Evolutionary conservation across 192 early-diverging fungal species (phyloP).

Genomic region (Linnemannia elongata): DNA sequence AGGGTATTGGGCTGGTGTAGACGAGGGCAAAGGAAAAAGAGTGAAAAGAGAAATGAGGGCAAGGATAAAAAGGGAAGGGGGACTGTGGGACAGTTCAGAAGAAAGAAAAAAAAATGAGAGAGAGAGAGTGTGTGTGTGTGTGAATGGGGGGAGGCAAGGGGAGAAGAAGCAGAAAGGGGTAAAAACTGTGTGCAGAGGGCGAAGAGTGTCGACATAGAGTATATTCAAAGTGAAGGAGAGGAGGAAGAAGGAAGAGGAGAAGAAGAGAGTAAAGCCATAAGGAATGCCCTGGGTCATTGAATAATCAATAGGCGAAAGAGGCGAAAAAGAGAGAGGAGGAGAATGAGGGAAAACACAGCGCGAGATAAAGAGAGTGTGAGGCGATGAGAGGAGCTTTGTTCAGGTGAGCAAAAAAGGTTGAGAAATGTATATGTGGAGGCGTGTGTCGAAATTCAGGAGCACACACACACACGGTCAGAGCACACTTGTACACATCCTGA

Average conservation of each 20-base stretch:
- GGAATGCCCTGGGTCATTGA: neutral
- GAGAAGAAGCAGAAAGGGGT: neutral
- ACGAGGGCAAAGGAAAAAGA: neutral
- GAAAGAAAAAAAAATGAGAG: neutral
- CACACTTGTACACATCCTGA: neutral
- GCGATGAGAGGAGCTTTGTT: neutral
- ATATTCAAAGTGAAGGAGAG: neutral
- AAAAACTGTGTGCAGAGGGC: neutral
- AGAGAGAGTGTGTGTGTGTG: neutral
- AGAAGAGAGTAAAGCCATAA: neutral
- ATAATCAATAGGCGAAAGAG: constrained; percentile 1
- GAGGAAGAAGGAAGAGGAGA: neutral
- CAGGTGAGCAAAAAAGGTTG: neutral
- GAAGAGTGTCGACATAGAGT: neutral
- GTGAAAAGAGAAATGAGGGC: neutral
- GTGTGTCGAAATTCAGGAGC: neutral
- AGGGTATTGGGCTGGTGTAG: neutral
- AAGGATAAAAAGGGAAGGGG: neutral
- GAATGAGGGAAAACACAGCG: neutral
- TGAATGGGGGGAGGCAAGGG: neutral
- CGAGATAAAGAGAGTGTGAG: neutral
- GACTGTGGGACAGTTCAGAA: neutral
- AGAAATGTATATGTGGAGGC: neutral
- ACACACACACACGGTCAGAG: neutral
- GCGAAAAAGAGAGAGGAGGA: neutral